phyloP scores from a whole-genome alignment of 1,139 yeast genomes.

The Neolecta irregularis region DNA sequence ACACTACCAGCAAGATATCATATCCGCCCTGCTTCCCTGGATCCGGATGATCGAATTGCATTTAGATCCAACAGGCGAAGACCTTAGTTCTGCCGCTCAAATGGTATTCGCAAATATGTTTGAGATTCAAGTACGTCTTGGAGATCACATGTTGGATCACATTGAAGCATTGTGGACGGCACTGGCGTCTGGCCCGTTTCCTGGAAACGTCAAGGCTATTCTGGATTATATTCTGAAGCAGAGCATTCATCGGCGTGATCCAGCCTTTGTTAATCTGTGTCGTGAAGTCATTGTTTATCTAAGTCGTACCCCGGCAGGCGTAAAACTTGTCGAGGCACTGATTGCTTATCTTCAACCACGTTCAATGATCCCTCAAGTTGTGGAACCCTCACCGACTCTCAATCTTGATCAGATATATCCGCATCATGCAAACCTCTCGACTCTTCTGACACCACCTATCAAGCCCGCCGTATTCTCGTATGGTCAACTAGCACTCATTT shows the following conservation, averaged over 20 bases:
- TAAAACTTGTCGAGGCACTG: slow-evolving; percentile 46
- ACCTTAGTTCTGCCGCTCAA: slow-evolving; percentile 26
- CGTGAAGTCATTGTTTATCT: slow-evolving; percentile 69
- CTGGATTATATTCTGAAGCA: slow-evolving; percentile 53
- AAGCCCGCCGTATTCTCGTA: slow-evolving; percentile 66
- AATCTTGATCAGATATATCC: slow-evolving; percentile 34
- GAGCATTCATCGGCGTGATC: slow-evolving; percentile 56
- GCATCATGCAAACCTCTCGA: slow-evolving; percentile 58
- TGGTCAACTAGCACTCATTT: slow-evolving; percentile 75
- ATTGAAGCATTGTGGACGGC: slow-evolving; percentile 94
- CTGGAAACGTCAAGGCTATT: slow-evolving; percentile 55
- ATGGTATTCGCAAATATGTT: slow-evolving; percentile 74
- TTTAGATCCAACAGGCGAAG: slow-evolving; percentile 36
- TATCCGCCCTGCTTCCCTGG: slow-evolving; percentile 81
- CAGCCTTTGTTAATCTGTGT: slow-evolving; percentile 60
- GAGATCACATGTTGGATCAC: slow-evolving; percentile 61
- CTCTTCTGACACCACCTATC: slow-evolving; percentile 40
- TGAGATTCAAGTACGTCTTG: slow-evolving; percentile 68
- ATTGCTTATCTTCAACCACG: slow-evolving; percentile 63
- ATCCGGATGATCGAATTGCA: slow-evolving; percentile 60
- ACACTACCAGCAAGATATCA: slow-evolving; percentile 53
- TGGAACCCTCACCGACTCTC: slow-evolving; percentile 22
- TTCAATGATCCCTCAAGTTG: slow-evolving; percentile 65
- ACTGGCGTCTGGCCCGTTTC: slow-evolving; percentile 52
- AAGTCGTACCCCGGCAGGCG: slow-evolving; percentile 44